Evolutionary conservation across 2,329 filamentous ascomycete species (phyloP), one percentile per base, ranked within the genome.

Genomic region (Fusarium avenaceum): DNA sequence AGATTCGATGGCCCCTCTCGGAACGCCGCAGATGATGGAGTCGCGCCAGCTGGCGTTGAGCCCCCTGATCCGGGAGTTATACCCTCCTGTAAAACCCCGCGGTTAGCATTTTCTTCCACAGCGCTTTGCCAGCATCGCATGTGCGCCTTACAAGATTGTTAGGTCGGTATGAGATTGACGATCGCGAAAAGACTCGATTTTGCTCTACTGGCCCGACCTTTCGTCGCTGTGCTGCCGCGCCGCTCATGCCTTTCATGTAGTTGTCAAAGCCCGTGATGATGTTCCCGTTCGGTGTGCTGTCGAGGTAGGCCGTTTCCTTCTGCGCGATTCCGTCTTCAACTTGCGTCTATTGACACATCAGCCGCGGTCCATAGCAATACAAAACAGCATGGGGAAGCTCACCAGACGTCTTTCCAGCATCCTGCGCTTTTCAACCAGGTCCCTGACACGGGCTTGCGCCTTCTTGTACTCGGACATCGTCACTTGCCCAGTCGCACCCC

Each of bases 241-340:
- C 87, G 10, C 87, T 86, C 19, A 86, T 87, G 55, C 93, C 94
- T 80, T 99, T 99, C 84, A 97, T 96, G 82, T 98, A 99, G 77
- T 94, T 96, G 79, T 99, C 96, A 79, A 99, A 99, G 22, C 96
- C 96, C 48, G 92, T 94, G 78, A 99, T 95, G 76, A 99, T 98
- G 82, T 99, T 99, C 44, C 96, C 96, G 72, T 85, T 89, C 15
- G 90, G 90, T 6, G 94, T 96, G 74, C 93, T 93, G 78, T 98
- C 95, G 51, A 99, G 89, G 78, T 99, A 99, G 19, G 90, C 86
- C 59, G 90, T 89, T 79, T 99, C 96, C 75, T 93, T 91, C 68
- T 91, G 89, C 76, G 87, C 89, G 73, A 99, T 98, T 69, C 87
- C 86, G 49, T 97, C 92, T 82, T 99, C 96, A 60, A 83, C 72